Evolutionary conservation across 1,284 basidiomycete genomes (phyloP).

Genomic region (Irpex rosettiformis): DNA sequence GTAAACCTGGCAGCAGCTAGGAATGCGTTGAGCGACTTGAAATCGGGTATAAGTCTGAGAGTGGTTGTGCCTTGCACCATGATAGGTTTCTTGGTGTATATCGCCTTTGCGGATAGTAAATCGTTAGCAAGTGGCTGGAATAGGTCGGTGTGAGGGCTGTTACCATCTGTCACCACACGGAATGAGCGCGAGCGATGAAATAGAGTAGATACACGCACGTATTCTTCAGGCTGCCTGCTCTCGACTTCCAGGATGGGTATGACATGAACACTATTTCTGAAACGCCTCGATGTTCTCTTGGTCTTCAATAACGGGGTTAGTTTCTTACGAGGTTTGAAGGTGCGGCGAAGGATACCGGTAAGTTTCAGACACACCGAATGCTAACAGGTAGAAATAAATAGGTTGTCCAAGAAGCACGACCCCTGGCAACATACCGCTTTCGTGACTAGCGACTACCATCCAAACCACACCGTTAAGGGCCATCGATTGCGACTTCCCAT

Average conservation of each 20-base stretch:
- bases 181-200: too few relatives aligned
- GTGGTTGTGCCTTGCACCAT: constrained; percentile 4
- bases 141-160: constrained; percentile 14
- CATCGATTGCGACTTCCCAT: too few relatives aligned
- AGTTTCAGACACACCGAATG: too few relatives aligned
- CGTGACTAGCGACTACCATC: too few relatives aligned
- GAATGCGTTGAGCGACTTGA: constrained; percentile 33
- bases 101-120: constrained; percentile 10
- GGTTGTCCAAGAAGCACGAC: too few relatives aligned
- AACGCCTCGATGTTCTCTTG: constrained; percentile 1
- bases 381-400: too few relatives aligned
- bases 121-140: constrained; percentile 19
- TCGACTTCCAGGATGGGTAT: constrained; percentile 10
- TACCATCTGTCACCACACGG: too few relatives aligned
- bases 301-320: not conserved
- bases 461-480: too few relatives aligned
- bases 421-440: too few relatives aligned
- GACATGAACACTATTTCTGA: constrained; percentile 8
- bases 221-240: not conserved
- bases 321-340: not conserved
- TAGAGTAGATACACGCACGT: not conserved
- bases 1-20: constrained; percentile 54
- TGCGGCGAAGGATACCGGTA: not conserved
- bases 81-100: not conserved
- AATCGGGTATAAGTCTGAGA: constrained; percentile 12